Evolutionary conservation across 495 filamentous ascomycete species (phyloP).

Genomic region (Daldinia caldariorum): DNA sequence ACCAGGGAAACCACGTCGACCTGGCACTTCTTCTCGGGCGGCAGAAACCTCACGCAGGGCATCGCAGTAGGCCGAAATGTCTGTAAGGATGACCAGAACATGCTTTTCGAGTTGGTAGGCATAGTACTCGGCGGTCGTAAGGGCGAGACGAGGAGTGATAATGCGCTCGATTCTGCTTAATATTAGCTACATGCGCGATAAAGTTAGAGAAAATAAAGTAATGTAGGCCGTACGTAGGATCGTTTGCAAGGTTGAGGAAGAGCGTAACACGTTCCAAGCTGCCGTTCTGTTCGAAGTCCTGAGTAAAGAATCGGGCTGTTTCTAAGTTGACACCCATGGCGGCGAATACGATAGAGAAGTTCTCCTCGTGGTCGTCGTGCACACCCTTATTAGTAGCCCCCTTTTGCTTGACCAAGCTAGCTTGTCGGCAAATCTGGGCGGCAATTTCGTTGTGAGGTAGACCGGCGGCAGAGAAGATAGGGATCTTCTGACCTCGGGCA

Average conservation of each 20-base stretch:
- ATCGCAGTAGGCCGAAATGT: conserved; percentile 98
- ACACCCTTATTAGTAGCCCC: conserved; percentile 85
- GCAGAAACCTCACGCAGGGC: conserved; percentile 98
- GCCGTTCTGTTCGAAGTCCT: conserved; percentile 99
- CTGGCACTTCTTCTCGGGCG: conserved; percentile 98
- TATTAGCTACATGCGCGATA: conserved; percentile 32
- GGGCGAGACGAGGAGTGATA: conserved; percentile 97
- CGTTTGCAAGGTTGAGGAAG: conserved; percentile 98
- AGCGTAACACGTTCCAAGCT: conserved; percentile 96
- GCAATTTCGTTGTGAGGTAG: conserved; percentile 99
- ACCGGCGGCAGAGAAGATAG: conserved; percentile 98
- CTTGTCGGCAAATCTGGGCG: conserved; percentile 96
- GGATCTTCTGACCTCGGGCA: conserved; percentile 99
- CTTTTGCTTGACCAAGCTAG: conserved; percentile 85
- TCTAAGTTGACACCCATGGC: conserved; percentile 99
- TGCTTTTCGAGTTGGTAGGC: conserved; percentile 99
- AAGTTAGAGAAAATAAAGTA: not conserved
- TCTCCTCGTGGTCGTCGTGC: conserved; percentile 97
- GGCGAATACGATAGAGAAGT: conserved; percentile 99
- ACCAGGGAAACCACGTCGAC: conserved; percentile 99
- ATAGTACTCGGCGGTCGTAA: conserved; percentile 99
- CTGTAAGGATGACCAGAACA: conserved; percentile 97
- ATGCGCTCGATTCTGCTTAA: conserved; percentile 93
- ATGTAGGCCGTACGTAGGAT: conserved; percentile 81
- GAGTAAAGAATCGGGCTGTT: conserved; percentile 97